A percentile compares a stretch with the other conserved stretches of the same genome.
Conservation (phyloP, 345 rosid genomes). For the Theobroma cacao region DNA sequence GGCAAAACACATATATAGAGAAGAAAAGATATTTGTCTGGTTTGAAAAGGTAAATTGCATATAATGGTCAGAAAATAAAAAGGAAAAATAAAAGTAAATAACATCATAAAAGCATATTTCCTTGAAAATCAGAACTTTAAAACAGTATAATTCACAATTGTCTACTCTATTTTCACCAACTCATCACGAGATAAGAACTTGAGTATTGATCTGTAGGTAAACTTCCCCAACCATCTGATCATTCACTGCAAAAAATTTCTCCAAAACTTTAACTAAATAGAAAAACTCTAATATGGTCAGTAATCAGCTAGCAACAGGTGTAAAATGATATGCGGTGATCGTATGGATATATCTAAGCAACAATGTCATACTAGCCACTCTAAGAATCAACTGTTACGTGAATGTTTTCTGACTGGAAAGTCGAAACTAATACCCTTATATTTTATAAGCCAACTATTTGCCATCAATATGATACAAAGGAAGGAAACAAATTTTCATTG, state of each 20-base stretch:
- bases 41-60: background rate
- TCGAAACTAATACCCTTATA: background rate
- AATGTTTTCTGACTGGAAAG: background rate
- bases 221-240: background rate
- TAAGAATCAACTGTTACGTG: background rate
- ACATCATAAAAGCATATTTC: no score
- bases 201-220: no score
- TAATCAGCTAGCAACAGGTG: background rate
- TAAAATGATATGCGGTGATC: background rate
- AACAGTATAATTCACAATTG: no score
- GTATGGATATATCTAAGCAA: background rate
- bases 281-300: background rate
- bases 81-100: no score
- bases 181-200: no score
- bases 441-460: background rate
- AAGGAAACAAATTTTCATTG: constrained; percentile 10
- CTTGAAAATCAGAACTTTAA: no score
- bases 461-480: background rate
- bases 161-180: no score
- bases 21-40: background rate
- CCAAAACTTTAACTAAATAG: background rate
- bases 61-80: no score
- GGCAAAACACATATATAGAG: background rate
- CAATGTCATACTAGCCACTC: background rate
- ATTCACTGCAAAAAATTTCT: background rate